These are phyloP conservation scores for Polymyxa betae DNA, from an alignment of 208 protist genomes.

Conservation along the genomic window DNA sequence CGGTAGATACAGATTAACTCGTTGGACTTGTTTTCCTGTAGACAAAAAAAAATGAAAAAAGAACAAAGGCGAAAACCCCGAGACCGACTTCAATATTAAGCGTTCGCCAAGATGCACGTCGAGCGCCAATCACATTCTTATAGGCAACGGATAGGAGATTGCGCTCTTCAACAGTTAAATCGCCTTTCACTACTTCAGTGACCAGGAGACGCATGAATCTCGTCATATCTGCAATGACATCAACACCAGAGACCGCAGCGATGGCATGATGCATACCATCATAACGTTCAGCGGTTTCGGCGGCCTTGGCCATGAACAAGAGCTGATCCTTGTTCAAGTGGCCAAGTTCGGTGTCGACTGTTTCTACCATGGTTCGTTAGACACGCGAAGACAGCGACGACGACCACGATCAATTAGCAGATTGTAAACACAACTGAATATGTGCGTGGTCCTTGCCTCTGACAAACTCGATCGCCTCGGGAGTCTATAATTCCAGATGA, in stretches of 20 bases:
- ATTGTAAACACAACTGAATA: too few relatives aligned
- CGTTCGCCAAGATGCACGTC: conserved; percentile 95
- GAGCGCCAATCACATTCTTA: conserved; percentile 99
- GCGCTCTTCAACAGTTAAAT: conserved; percentile 93
- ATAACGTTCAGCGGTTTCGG: conserved; percentile 57
- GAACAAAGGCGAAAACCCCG: conserved; percentile 14
- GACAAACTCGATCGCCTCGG: too few relatives aligned
- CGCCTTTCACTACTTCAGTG: conserved; percentile 43
- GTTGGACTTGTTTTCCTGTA: conserved; percentile 72
- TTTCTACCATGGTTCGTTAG: conserved; percentile 26
- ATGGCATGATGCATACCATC: not conserved
- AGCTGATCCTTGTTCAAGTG: conserved; percentile 53
- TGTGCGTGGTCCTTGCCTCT: too few relatives aligned
- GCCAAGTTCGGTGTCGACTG: conserved; percentile 35
- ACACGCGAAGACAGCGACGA: too few relatives aligned
- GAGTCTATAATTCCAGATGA: too few relatives aligned
- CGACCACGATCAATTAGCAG: too few relatives aligned
- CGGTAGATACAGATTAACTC: conserved; percentile 89
- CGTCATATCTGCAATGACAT: not conserved
- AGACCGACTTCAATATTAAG: conserved; percentile 68
- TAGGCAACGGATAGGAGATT: conserved; percentile 99
- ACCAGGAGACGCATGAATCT: conserved; percentile 44
- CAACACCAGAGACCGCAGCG: not conserved
- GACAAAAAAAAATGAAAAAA: not conserved
- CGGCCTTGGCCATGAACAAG: conserved; percentile 57